A percentile compares a stretch with the other conserved stretches of the same genome.
phyloP scores from a whole-genome alignment of 495 filamentous ascomycete genomes.

The Podospora pseudoanserina region DNA sequence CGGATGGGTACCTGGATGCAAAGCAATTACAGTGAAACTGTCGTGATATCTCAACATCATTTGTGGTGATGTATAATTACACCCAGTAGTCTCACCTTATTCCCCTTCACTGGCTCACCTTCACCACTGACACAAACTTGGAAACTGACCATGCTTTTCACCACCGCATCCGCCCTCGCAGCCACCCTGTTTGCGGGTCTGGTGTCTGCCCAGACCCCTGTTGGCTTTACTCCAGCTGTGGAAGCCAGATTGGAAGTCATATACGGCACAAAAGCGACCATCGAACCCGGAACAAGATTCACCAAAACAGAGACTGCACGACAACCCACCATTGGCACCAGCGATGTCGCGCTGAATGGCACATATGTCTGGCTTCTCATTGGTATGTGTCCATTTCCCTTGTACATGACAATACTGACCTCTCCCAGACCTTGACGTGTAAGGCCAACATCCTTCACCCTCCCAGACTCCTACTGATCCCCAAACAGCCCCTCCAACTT shows the following conservation, averaged over 20 bases:
- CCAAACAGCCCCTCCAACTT: slow-evolving; percentile 37
- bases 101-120: background rate
- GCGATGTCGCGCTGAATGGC: slow-evolving; percentile 31
- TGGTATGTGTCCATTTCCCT: slow-evolving; percentile 26
- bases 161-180: background rate
- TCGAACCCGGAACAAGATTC: slow-evolving; percentile 37
- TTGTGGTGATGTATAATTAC: background rate
- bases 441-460: slow-evolving; percentile 7
- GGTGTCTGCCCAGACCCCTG: slow-evolving; percentile 38
- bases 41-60: background rate
- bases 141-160: background rate
- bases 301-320: slow-evolving; percentile 37
- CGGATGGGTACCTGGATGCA: background rate
- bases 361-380: slow-evolving; percentile 49
- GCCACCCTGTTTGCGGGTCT: slow-evolving; percentile 12
- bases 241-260: slow-evolving; percentile 42
- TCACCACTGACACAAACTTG: background rate
- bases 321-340: slow-evolving; percentile 43
- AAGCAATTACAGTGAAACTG: background rate
- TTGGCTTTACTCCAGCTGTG: slow-evolving; percentile 40
- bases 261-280: slow-evolving; percentile 39
- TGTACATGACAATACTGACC: background rate
- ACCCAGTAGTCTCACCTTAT: background rate
- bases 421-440: slow-evolving; percentile 40
- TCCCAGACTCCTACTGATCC: background rate